These are phyloP conservation scores for Sophora flavescens DNA, from an alignment of 306 rosid genomes.

Conservation along the genomic window DNA sequence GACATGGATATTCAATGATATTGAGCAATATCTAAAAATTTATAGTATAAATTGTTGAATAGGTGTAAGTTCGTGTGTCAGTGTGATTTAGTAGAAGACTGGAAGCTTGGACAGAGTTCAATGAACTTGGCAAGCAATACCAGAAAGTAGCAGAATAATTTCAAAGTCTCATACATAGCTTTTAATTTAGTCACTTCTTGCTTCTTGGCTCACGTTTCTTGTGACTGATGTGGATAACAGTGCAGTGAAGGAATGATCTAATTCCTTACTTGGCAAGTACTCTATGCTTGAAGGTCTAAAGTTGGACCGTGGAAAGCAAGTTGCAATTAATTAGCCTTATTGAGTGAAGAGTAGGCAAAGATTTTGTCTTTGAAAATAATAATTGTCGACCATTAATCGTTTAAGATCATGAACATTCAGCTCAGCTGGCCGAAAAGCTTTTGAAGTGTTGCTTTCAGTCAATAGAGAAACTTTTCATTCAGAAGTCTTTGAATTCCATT, in stretches of 20 bases:
- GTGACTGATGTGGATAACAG: conserved; percentile 37
- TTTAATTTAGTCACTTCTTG: background rate
- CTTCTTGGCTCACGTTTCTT: conserved; percentile 1
- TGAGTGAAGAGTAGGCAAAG: background rate
- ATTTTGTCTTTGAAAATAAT: conserved; percentile 9
- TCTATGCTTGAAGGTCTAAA: conserved; percentile 15
- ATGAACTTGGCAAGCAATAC: no score
- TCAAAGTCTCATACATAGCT: conserved; percentile 14
- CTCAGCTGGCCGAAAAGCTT: conserved; percentile 5
- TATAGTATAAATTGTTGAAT: no score
- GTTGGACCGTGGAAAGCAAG: background rate
- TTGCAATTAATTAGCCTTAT: background rate
- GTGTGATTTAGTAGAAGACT: no score
- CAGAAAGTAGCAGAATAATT: background rate
- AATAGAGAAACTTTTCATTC: background rate
- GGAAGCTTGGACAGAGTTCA: no score
- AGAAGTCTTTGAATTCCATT: background rate
- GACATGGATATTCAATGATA: no score
- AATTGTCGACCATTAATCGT: conserved; percentile 16
- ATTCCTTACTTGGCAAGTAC: background rate
- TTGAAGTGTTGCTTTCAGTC: background rate
- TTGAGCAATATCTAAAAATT: no score
- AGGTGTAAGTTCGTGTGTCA: no score
- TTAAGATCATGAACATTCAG: background rate
- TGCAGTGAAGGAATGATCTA: conserved; percentile 27